A percentile compares a stretch with the other conserved stretches of the same genome.
Evolutionary conservation across 75 land plant genomes (phyloP).

Genomic region (Pseudotsuga menziesii): DNA sequence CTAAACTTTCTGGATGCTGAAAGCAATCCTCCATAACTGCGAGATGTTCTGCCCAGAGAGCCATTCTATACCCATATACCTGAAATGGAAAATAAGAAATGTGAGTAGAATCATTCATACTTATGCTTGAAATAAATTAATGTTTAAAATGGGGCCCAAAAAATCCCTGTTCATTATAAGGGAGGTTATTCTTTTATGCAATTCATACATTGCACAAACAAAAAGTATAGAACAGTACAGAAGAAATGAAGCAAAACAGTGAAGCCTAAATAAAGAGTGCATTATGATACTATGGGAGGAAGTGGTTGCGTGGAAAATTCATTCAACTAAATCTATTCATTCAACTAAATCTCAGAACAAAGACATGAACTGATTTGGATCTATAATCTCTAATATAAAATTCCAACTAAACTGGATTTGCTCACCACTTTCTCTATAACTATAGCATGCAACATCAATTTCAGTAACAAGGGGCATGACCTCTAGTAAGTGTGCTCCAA

Average conservation of each 20-base stretch:
- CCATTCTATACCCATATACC: slow-evolving; percentile 77
- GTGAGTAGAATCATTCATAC: not conserved
- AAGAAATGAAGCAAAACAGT: not conserved
- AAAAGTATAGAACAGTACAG: not conserved
- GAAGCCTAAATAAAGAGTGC: not conserved
- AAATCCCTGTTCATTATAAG: not conserved
- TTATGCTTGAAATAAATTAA: not conserved
- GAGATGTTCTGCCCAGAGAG: slow-evolving; percentile 78
- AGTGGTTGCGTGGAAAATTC: not conserved
- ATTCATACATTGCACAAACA: not conserved
- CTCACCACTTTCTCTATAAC: not conserved
- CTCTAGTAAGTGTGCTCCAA: not conserved
- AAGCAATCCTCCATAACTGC: slow-evolving; percentile 55
- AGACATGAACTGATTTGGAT: not conserved
- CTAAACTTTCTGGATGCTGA: slow-evolving; percentile 52
- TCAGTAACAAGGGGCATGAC: not conserved
- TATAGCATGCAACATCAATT: too few relatives aligned
- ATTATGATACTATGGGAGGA: not conserved
- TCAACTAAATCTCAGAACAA: not conserved
- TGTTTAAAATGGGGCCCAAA: not conserved
- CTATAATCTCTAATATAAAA: not conserved
- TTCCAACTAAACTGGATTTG: not conserved
- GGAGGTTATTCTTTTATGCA: not conserved
- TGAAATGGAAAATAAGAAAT: slow-evolving; percentile 20
- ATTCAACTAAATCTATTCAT: not conserved